Conservation (phyloP, 148 eudicot genomes). For the Diospyros lotus region DNA sequence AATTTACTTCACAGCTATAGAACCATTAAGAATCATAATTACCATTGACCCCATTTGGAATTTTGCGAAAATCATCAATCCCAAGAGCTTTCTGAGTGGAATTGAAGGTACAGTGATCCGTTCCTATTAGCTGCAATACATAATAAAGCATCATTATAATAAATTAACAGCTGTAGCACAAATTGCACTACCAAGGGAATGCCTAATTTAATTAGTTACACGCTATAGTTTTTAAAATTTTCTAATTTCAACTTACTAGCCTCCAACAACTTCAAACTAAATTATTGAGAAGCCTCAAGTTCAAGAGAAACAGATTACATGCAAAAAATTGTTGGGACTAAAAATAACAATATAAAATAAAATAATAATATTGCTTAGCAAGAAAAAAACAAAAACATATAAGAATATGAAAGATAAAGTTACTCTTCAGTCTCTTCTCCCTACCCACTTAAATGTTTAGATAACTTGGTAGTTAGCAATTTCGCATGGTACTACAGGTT, state of each 20-base stretch:
- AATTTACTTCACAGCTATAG: background rate
- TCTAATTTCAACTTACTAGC: background rate
- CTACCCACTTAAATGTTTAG: too few species aligned
- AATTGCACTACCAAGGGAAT: background rate
- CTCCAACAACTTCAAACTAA: background rate
- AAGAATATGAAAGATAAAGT: too few species aligned
- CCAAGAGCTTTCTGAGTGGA: conserved; percentile 90
- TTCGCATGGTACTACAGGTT: too few species aligned
- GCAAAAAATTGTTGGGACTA: too few species aligned
- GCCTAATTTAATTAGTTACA: too few species aligned
- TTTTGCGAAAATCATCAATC: conserved; percentile 83
- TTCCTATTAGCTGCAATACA: conserved; percentile 82
- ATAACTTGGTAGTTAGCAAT: too few species aligned
- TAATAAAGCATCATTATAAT: background rate
- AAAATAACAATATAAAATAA: too few species aligned
- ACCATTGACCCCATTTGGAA: conserved; percentile 98
- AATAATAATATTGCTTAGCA: too few species aligned
- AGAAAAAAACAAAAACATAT: too few species aligned
- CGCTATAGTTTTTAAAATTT: too few species aligned
- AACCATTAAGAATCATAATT: conserved; percentile 12
- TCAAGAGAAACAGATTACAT: background rate
- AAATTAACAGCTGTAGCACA: background rate
- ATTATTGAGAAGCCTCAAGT: background rate
- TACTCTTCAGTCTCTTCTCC: too few species aligned
- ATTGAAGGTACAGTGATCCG: conserved; percentile 93